Base-by-base conservation (phyloP, 768 basidiomycete species). In the Hemileccinum impolitum region DNA sequence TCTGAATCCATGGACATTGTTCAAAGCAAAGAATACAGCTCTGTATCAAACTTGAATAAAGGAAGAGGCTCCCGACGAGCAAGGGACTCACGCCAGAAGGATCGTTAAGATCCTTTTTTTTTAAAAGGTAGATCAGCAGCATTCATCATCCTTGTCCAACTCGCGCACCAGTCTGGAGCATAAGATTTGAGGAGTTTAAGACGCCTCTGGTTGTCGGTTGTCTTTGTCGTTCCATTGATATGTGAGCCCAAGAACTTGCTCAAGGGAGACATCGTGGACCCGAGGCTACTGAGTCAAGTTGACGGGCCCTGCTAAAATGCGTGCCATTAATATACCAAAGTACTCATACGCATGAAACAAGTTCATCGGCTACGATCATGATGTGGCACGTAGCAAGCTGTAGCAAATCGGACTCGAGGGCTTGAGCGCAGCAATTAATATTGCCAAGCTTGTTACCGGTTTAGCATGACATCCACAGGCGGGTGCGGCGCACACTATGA, bases 141-240 rank as follows among this genome's bases (percentile, higher is more conserved):
- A 44, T 34, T 25, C 19, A 6, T 10, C 11, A 19, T 21, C 41
- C 18, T 31, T 25, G 18, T 19, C 38, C n/a, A 18, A 37, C 36
- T 6, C 9, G 59, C 80, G 47, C 52, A 89, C 88, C 89, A 91
- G 58, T 91, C 89, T 0, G 86, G 85, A 19, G 79, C 76, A 68
- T 91, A 90, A 3, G 84, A 85, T 35, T 72, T 58, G 18, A 87
- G 51, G 10, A 88, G 65, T 50, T 72, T 70, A 50, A 71, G 64
- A 11, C 54, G 63, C 50, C 65, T 63, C 53, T 60, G 59, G 41
- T 40, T 57, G 47, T 68, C 55, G 0, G 51, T 61, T 54, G 21
- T 56, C 51, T 56, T 58, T 14, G 47, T 55, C 7, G 52, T 40
- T 28, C 39, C 38, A 41, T 45, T 56, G 23, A 14, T 35, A 30